Conservation (phyloP, 148 eudicot species). For the Oxyria digyna region DNA sequence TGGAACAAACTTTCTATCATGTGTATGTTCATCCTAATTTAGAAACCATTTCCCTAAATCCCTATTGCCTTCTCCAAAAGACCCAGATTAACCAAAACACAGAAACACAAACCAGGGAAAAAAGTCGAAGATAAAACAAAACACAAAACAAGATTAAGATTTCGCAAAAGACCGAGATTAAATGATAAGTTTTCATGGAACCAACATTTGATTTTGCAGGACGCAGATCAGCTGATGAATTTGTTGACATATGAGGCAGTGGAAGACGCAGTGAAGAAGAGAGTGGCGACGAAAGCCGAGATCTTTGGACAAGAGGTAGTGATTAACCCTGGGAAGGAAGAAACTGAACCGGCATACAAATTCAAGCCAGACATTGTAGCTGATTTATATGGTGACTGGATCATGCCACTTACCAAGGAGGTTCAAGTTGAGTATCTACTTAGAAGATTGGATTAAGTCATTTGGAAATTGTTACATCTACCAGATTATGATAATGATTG, state of each 20-base stretch:
- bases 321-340: slow-evolving; percentile 19
- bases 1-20: neutral
- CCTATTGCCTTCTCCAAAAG: too few species aligned
- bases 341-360: slow-evolving; percentile 44
- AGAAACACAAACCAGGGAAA: too few species aligned
- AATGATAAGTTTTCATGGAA: too few species aligned
- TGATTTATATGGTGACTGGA: slow-evolving; percentile 80
- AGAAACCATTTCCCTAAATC: neutral
- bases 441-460: slow-evolving; percentile 67
- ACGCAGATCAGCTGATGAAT: slow-evolving; percentile 43
- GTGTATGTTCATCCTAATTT: neutral
- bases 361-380: slow-evolving; percentile 75
- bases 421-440: slow-evolving; percentile 79
- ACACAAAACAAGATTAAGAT: too few species aligned
- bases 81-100: too few species aligned
- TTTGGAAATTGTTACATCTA: neutral
- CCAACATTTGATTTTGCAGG: slow-evolving; percentile 35
- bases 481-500: neutral
- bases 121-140: too few species aligned
- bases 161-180: too few species aligned
- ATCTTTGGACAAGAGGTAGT: slow-evolving; percentile 67
- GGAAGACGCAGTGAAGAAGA: slow-evolving; percentile 53
- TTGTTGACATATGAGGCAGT: slow-evolving; percentile 66
- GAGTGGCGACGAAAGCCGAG: slow-evolving; percentile 74
- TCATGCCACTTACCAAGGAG: slow-evolving; percentile 91